Evolutionary conservation across 2,329 filamentous ascomycete species (phyloP).

Genomic region (Alternaria angustiovoidea): DNA sequence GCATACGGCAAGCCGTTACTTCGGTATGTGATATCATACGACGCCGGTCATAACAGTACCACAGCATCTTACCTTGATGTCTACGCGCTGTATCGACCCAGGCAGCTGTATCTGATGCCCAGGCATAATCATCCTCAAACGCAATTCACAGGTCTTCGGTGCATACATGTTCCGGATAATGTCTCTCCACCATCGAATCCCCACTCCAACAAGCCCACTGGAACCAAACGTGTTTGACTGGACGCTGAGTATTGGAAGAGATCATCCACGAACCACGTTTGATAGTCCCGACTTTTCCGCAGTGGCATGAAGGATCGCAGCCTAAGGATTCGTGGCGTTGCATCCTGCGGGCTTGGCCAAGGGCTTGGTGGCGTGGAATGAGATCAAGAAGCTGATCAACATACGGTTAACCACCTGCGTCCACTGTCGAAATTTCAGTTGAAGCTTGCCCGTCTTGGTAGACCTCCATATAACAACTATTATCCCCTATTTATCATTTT

Average conservation of each 20-base stretch:
- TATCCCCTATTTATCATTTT: background rate
- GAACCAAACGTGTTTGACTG: conserved; percentile 1
- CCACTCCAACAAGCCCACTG: background rate
- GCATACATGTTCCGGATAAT: background rate
- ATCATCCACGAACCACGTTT: conserved; percentile 5
- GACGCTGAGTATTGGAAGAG: background rate
- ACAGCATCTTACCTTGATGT: background rate
- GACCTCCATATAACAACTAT: background rate
- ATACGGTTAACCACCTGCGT: background rate
- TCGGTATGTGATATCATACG: background rate
- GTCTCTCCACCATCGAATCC: background rate
- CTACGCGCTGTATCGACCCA: background rate
- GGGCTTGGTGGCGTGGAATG: background rate
- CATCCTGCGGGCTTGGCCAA: background rate
- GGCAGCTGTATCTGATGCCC: background rate
- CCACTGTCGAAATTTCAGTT: background rate
- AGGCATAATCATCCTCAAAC: background rate
- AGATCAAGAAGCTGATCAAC: background rate
- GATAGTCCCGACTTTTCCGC: conserved; percentile 2
- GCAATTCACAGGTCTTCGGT: background rate
- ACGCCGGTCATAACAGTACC: background rate
- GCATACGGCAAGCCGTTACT: background rate
- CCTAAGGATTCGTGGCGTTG: conserved; percentile 4
- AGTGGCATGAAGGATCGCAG: background rate
- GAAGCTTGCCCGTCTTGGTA: background rate